Evolutionary conservation across 768 basidiomycete species (phyloP).

Genomic region (Mycena belliarum): DNA sequence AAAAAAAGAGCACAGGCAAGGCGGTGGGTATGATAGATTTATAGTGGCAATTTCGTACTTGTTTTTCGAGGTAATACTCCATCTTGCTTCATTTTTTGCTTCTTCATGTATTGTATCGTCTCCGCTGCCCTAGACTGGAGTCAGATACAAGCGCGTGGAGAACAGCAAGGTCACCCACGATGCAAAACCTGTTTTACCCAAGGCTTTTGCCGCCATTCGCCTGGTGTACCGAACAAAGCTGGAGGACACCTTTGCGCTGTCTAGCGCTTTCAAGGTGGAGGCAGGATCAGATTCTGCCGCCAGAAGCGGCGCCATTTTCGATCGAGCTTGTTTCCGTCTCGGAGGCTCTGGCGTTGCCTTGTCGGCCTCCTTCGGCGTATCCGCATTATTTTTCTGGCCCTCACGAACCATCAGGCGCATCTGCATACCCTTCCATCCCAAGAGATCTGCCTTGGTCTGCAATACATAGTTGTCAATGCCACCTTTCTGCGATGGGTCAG

Average conservation of each 20-base stretch:
- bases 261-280: conserved; percentile 1
- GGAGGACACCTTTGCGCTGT: background rate
- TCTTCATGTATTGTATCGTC: conserved; percentile 28
- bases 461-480: conserved; percentile 71
- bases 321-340: background rate
- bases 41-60: conserved; percentile 7
- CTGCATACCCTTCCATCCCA: conserved; percentile 50
- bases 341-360: background rate
- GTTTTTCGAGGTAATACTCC: conserved; percentile 1
- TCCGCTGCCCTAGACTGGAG: conserved; percentile 24
- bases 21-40: background rate
- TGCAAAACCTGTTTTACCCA: conserved; percentile 28
- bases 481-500: conserved; percentile 48
- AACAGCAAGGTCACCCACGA: conserved; percentile 23
- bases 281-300: background rate
- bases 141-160: background rate
- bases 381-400: conserved; percentile 16
- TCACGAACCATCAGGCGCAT: conserved; percentile 43
- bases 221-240: conserved; percentile 25
- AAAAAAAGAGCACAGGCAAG: background rate
- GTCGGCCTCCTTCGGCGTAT: background rate
- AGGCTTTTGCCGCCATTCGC: conserved; percentile 29
- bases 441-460: conserved; percentile 39
- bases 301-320: background rate
- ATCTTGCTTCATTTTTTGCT: conserved; percentile 11